These are phyloP conservation scores for Leishmania aethiopica DNA, from an alignment of 208 protist species.

Conservation along the genomic window DNA sequence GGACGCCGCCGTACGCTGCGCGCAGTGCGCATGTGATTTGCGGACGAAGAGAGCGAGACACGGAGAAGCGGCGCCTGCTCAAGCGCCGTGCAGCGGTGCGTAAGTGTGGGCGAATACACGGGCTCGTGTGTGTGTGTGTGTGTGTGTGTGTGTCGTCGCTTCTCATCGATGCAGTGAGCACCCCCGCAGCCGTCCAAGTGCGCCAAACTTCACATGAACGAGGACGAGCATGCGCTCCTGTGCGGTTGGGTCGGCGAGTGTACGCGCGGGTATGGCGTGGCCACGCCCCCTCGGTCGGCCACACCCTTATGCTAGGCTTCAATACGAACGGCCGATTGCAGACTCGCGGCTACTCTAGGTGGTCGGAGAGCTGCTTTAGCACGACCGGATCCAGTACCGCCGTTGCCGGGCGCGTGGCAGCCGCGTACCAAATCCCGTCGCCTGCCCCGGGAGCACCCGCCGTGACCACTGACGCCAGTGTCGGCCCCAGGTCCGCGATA, in stretches of 20 bases:
- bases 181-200: not conserved
- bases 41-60: not conserved
- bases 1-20: not conserved
- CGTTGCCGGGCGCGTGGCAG: not conserved
- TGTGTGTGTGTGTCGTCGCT: not conserved
- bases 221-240: not conserved
- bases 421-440: not conserved
- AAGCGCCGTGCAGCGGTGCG: not conserved
- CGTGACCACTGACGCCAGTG: not conserved
- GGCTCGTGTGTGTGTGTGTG: not conserved
- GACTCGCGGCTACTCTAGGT: conserved; percentile 14
- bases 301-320: not conserved
- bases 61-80: not conserved
- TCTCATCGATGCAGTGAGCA: not conserved
- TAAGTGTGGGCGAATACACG: not conserved
- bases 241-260: not conserved
- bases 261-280: not conserved
- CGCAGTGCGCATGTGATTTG: not conserved
- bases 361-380: conserved; percentile 27
- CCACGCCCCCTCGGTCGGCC: not conserved
- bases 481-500: conserved; percentile 24
- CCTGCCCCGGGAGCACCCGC: not conserved
- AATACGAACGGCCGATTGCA: not conserved
- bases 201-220: not conserved
- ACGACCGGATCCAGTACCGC: conserved; percentile 14